These are phyloP conservation scores for Pugionium dolabratum DNA, from an alignment of 345 rosid species.

Conservation along the genomic window DNA sequence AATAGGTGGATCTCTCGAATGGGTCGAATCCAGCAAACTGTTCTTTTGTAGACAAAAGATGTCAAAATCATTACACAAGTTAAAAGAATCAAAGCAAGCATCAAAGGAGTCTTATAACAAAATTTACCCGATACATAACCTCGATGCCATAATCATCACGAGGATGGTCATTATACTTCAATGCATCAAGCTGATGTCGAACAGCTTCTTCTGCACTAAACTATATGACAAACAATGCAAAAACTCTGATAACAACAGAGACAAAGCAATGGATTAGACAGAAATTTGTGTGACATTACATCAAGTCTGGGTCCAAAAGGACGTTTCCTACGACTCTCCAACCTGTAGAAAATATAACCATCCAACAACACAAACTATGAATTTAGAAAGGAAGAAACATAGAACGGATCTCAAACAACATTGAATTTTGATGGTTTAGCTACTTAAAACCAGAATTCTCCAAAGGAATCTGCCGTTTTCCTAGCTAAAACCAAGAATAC, in stretches of 20 bases:
- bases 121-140: slow-evolving; percentile 83
- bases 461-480: too few species aligned
- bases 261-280: slow-evolving; percentile 6
- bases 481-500: too few species aligned
- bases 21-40: slow-evolving; percentile 99
- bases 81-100: background rate
- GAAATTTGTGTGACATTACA: slow-evolving; percentile 44
- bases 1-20: slow-evolving; percentile 86
- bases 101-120: background rate
- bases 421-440: background rate
- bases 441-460: background rate
- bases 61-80: slow-evolving; percentile 2
- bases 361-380: background rate
- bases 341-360: slow-evolving; percentile 52
- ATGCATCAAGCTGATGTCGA: slow-evolving; percentile 73
- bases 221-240: slow-evolving; percentile 47
- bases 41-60: slow-evolving; percentile 9
- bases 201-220: slow-evolving; percentile 93
- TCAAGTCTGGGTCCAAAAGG: slow-evolving; percentile 87
- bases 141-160: slow-evolving; percentile 86
- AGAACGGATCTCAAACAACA: background rate
- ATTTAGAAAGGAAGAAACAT: too few species aligned
- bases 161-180: slow-evolving; percentile 84
- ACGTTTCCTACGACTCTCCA: slow-evolving; percentile 79
- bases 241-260: slow-evolving; percentile 23